Percentiles rank a stretch among this genome's conserved stretches.
These are phyloP conservation scores for Lactifluus piperatus DNA, from an alignment of 768 basidiomycete genomes.

Conservation along the genomic window DNA sequence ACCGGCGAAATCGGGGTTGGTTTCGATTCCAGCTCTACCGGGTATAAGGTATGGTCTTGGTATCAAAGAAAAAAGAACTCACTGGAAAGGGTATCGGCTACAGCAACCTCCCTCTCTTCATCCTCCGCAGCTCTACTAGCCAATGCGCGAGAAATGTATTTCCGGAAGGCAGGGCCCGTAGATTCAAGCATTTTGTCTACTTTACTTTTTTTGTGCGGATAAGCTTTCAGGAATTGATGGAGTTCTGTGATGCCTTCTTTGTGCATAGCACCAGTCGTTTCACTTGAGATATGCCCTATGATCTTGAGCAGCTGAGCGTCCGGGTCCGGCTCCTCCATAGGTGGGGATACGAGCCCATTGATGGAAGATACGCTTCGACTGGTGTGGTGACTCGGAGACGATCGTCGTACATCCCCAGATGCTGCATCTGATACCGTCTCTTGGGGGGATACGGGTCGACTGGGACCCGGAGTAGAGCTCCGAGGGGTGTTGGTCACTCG, in stretches of 20 bases:
- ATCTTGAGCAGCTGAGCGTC: constrained; percentile 76
- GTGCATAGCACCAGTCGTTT: constrained; percentile 81
- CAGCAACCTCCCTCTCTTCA: constrained; percentile 66
- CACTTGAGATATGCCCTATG: constrained; percentile 80
- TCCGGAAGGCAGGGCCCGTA: constrained; percentile 83
- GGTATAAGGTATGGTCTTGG: not conserved
- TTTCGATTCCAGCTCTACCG: constrained; percentile 20
- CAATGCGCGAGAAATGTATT: constrained; percentile 82
- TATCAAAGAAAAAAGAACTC: constrained; percentile 27
- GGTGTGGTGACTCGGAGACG: constrained; percentile 55
- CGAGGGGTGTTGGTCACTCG: constrained; percentile 33
- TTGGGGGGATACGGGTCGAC: constrained; percentile 64
- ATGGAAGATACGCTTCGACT: constrained; percentile 60
- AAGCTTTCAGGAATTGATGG: constrained; percentile 85
- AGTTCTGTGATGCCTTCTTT: constrained; percentile 93
- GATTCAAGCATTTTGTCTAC: constrained; percentile 86
- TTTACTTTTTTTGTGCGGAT: constrained; percentile 73
- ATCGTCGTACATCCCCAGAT: constrained; percentile 38
- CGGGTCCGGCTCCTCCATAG: constrained; percentile 77
- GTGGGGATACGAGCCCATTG: constrained; percentile 45
- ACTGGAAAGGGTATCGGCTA: constrained; percentile 82
- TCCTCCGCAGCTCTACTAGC: constrained; percentile 86
- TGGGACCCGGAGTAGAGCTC: constrained; percentile 51
- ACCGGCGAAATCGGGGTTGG: not conserved
- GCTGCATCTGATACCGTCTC: constrained; percentile 44